A percentile compares a stretch with the other conserved stretches of the same genome.
Evolutionary conservation across 176 grass and related monocot species (phyloP).

Genomic region (Aegilops umbellulata): DNA sequence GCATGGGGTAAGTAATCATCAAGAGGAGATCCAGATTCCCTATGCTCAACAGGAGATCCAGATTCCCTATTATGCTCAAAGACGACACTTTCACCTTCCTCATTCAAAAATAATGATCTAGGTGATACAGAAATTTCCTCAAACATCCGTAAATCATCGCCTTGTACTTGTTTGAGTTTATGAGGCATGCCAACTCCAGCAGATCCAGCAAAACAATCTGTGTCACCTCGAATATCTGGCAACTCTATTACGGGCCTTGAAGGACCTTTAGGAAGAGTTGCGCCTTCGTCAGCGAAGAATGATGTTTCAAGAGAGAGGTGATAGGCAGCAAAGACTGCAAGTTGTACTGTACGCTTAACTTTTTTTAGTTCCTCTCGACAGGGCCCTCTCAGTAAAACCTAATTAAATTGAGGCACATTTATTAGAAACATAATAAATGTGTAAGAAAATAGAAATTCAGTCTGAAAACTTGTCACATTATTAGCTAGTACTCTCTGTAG

Average conservation of each 20-base stretch:
- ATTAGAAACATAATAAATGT: slow-evolving; percentile 17
- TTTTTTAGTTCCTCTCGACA: slow-evolving; percentile 79
- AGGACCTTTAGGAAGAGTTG: slow-evolving; percentile 58
- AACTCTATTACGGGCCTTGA: slow-evolving; percentile 29
- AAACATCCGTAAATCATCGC: slow-evolving; percentile 17
- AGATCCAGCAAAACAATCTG: slow-evolving; percentile 3
- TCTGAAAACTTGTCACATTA: slow-evolving; percentile 3
- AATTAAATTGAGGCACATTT: slow-evolving; percentile 14
- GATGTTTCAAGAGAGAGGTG: slow-evolving; percentile 90
- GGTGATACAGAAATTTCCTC: slow-evolving; percentile 25
- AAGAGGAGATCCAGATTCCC: slow-evolving; percentile 28
- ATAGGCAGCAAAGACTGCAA: slow-evolving; percentile 89
- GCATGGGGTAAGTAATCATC: slow-evolving; percentile 7
- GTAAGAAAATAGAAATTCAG: slow-evolving; percentile 4
- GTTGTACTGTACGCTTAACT: slow-evolving; percentile 72
- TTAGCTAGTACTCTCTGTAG: neutral
- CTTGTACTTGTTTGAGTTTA: slow-evolving; percentile 19
- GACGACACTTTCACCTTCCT: slow-evolving; percentile 7
- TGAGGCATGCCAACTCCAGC: neutral
- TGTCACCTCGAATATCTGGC: slow-evolving; percentile 17
- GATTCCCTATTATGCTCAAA: slow-evolving; percentile 12
- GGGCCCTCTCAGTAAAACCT: slow-evolving; percentile 87
- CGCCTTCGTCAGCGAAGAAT: slow-evolving; percentile 91
- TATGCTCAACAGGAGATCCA: slow-evolving; percentile 7
- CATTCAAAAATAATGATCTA: slow-evolving; percentile 36